These are phyloP conservation scores for Polytrichum commune DNA, from an alignment of 225 moss, liverwort and hornwort genomes.

Conservation along the genomic window DNA sequence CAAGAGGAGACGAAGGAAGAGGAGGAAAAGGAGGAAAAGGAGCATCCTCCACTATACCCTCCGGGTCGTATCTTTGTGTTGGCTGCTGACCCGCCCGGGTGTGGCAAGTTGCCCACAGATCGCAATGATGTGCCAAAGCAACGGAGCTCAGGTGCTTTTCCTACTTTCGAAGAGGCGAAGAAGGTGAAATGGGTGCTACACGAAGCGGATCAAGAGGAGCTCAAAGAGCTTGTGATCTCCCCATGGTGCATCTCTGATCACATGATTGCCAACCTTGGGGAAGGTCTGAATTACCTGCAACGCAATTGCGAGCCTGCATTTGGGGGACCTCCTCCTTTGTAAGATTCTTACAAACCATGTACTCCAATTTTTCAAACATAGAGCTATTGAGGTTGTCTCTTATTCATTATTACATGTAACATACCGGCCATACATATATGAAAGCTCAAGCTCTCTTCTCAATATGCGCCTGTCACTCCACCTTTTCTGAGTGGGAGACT, in stretches of 20 bases:
- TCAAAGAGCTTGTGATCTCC: conserved; percentile 79
- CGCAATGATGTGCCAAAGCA: conserved; percentile 49
- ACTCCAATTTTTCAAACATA: background rate
- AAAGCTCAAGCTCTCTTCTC: no score
- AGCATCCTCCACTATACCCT: conserved; percentile 57
- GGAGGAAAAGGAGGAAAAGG: conserved; percentile 33
- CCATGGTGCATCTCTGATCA: conserved; percentile 97
- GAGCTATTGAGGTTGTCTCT: no score
- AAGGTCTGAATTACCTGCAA: conserved; percentile 84
- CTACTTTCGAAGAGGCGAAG: conserved; percentile 74
- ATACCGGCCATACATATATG: no score
- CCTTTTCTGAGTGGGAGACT: no score
- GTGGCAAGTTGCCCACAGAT: conserved; percentile 77
- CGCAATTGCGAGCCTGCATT: conserved; percentile 60
- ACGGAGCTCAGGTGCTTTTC: conserved; percentile 76
- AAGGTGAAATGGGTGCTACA: conserved; percentile 68
- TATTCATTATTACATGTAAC: no score
- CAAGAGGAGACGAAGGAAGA: conserved; percentile 21
- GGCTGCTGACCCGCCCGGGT: conserved; percentile 74
- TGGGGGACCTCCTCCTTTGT: conserved; percentile 10
- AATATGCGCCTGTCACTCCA: no score
- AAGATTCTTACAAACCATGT: background rate
- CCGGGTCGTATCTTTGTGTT: conserved; percentile 70
- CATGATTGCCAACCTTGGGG: conserved; percentile 79
- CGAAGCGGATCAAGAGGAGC: conserved; percentile 81